Evolutionary conservation across 2,329 filamentous ascomycete species (phyloP).

Genomic region (Neonectria magnoliae): DNA sequence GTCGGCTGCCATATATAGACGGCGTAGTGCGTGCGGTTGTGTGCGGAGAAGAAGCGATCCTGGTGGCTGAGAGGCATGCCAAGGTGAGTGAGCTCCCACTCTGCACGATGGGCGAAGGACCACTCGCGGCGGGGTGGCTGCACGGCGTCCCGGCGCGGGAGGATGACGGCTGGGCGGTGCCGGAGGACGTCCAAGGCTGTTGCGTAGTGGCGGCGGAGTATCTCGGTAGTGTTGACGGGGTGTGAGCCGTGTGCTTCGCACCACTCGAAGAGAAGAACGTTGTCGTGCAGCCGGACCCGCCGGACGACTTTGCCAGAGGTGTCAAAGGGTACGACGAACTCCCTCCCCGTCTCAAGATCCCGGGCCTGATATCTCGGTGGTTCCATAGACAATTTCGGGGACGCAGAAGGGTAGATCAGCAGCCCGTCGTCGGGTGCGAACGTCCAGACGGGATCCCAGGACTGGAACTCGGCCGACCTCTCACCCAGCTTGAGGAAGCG

Average conservation of each 20-base stretch:
- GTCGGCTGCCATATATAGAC: constrained; percentile 71
- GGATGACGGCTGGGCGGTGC: constrained; percentile 1
- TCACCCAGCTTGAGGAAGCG: constrained; percentile 55
- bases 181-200: constrained; percentile 64
- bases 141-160: constrained; percentile 7
- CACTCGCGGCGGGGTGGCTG: constrained; percentile 46
- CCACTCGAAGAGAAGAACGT: constrained; percentile 62
- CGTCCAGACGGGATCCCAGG: constrained; percentile 63
- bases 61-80: constrained; percentile 57
- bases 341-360: constrained; percentile 58
- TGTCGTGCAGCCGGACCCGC: constrained; percentile 62
- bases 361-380: constrained; percentile 54
- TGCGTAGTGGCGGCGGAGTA: constrained; percentile 67
- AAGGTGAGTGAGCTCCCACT: constrained; percentile 59
- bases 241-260: constrained; percentile 36
- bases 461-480: constrained; percentile 54
- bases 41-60: constrained; percentile 71
- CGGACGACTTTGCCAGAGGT: constrained; percentile 60
- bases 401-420: constrained; percentile 60
- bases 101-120: constrained; percentile 60
- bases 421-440: constrained; percentile 63
- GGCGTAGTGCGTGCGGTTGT: constrained; percentile 68
- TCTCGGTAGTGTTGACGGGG: constrained; percentile 60
- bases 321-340: constrained; percentile 62
- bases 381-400: not conserved